Evolutionary conservation across 2,329 filamentous ascomycete genomes (phyloP), one percentile per base, ranked within the genome.

Genomic region (Verruconis gallopava): DNA sequence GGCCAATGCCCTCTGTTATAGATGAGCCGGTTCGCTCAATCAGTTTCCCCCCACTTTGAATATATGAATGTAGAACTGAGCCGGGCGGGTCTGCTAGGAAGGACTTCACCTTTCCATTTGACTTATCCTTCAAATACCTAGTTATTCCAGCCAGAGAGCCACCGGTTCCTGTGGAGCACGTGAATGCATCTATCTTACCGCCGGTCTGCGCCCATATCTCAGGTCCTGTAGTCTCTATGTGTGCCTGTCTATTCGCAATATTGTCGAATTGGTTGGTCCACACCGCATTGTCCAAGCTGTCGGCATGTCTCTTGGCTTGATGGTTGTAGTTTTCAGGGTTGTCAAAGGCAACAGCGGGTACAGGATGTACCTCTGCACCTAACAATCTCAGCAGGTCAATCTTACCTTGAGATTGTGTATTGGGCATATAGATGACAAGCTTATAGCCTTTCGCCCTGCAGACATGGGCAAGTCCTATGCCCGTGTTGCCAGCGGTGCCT

Each of bases 221-320:
- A 0, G 91, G 91, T 0, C 91, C 91, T 0, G 91, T 98, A 2
- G 89, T 96, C 68, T 95, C 89, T 52, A 96, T 81, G 60, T 98
- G 91, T 37, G 91, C 91, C 55, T 83, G 79, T 40, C 91, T 75
- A 64, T 98, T 98, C 41, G 91, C 91, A 40, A 73, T 78, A 67
- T 98, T 98, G 61, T 98, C 91, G 65, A 98, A 98, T 66, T 98
- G 91, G 64, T 98, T 93, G 35, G 91, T 98, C 91, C 91, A 98
- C 12, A 96, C 88, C 5, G 89, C 86, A 54, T 91, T 91, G 13
- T 85, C 79, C 38, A 93, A 65, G 2, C 70, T 62, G 59, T 91
- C 86, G n/a, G 91, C 91, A 63, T 96, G 89, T 33, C 89, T 71
- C 46, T 73, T 74, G 3, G 91, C 91, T 68, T 94, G 89, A 65